A percentile compares a stretch with the other conserved stretches of the same genome.
phyloP scores from a whole-genome alignment of 345 rosid species.

The Salix brachista region DNA sequence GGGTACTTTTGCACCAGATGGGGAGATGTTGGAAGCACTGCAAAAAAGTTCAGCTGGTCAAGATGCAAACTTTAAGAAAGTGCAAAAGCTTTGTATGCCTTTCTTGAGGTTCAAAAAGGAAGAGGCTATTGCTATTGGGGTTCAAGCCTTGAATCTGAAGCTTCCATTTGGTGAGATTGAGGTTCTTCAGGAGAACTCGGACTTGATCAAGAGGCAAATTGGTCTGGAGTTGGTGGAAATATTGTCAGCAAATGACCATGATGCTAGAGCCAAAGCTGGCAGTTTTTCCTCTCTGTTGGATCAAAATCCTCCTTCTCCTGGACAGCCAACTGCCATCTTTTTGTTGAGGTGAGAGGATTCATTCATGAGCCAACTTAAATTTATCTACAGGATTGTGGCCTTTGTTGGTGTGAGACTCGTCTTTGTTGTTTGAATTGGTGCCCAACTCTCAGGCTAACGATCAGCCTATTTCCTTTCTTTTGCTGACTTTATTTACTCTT shows the following conservation, averaged over 20 bases:
- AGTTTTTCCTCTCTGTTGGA: slow-evolving; percentile 42
- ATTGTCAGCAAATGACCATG: slow-evolving; percentile 43
- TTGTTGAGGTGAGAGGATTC: slow-evolving; percentile 32
- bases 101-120: slow-evolving; percentile 87
- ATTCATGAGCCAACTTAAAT: background rate
- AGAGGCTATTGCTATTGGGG: slow-evolving; percentile 61
- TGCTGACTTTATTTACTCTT: background rate
- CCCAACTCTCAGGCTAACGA: background rate
- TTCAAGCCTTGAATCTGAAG: slow-evolving; percentile 68
- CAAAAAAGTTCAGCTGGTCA: slow-evolving; percentile 49
- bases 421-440: background rate
- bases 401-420: background rate
- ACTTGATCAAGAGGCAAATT: slow-evolving; percentile 72
- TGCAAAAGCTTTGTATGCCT: slow-evolving; percentile 78
- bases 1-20: slow-evolving; percentile 54
- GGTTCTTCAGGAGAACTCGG: slow-evolving; percentile 68
- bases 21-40: slow-evolving; percentile 57
- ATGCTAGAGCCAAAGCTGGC: slow-evolving; percentile 51
- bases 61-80: slow-evolving; percentile 56
- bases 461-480: background rate
- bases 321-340: slow-evolving; percentile 76
- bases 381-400: background rate
- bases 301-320: slow-evolving; percentile 81
- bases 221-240: slow-evolving; percentile 64
- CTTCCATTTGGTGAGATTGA: slow-evolving; percentile 84